Base-by-base conservation (phyloP, 2,329 filamentous ascomycete species). In the Pyrenochaeta sp. region DNA sequence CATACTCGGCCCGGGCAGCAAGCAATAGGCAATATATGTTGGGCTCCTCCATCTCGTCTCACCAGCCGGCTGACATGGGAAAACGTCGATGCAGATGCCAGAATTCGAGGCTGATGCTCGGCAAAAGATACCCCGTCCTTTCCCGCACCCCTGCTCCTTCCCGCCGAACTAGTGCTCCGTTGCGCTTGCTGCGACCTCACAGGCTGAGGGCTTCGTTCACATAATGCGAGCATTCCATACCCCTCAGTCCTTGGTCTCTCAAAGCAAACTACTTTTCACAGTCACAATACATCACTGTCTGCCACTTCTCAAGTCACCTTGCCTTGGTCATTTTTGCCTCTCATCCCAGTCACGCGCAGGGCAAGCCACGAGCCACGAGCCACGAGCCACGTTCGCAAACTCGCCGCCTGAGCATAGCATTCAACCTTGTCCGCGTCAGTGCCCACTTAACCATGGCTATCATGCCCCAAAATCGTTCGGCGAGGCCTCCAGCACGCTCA, bases 321-420 rank as follows among this genome's bases (percentile, higher is more conserved):
- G 17, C 31, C n/a, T 18, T n/a, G 13, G 35, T 38, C 35, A 35
- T 29, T 9, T 7, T 20, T 14, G 24, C 9, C 14, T 13, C 24
- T 27, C 24, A 27, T 27, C 31, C 17, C 7, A 11, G 36, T 47
- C 44, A 47, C 44, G 44, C 44, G 43, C 43, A 17, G 8, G 20
- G 26, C 26, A 4, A 28, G 15, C 15, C 39, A 41, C 37, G 28
- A 29, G 26, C 34, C 21, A 18, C n/a, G 22, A 34, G 27, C 3
- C 27, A 30, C 27, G 27, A 30, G 27, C 15, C 27, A 10, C 41
- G 24, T 32, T 24, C 19, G 17, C 17, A 38, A 14, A 11, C n/a
- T 27, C 28, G 31, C 26, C 28, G 10, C 34, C 21, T 37, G 35
- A 34, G 17, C 21, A 39, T 23, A 8, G n/a, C 18, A 19, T 14